These are phyloP conservation scores for Brettanomyces bruxellensis DNA, from an alignment of 805 yeast species.

Conservation along the genomic window DNA sequence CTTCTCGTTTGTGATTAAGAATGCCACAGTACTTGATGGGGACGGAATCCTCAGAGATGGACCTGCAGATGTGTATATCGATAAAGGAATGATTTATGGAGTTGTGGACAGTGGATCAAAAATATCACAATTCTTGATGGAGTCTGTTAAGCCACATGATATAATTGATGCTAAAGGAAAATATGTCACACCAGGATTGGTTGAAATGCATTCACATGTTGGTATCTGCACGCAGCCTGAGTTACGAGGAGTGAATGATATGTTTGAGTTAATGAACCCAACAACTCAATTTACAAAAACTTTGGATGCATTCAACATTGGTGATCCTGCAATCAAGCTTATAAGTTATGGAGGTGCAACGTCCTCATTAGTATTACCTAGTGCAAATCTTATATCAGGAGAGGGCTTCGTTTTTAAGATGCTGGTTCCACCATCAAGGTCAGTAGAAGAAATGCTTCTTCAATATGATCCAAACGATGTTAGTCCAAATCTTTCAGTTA, in stretches of 20 bases:
- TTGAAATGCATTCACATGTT: slow-evolving; percentile 2
- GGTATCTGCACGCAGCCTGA: slow-evolving; percentile 2
- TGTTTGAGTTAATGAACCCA: slow-evolving; percentile 1
- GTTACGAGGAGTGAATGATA: slow-evolving; percentile 1
- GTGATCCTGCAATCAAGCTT: slow-evolving; percentile 1
- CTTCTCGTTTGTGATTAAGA: not conserved
- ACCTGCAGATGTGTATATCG: not conserved
- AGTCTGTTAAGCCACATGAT: not conserved
- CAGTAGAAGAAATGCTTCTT: slow-evolving; percentile 1
- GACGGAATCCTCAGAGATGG: not conserved
- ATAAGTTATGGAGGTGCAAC: slow-evolving; percentile 2
- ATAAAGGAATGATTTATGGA: not conserved
- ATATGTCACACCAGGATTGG: slow-evolving; percentile 1
- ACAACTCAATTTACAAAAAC: slow-evolving; percentile 1
- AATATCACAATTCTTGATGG: not conserved
- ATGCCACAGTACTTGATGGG: not conserved
- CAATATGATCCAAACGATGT: not conserved
- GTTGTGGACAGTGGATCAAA: not conserved
- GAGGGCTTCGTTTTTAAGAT: slow-evolving; percentile 1
- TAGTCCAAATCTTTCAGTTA: not conserved
- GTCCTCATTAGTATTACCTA: not conserved
- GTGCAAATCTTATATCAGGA: slow-evolving; percentile 1
- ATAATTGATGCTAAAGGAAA: not conserved
- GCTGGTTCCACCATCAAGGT: slow-evolving; percentile 2
- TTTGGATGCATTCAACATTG: slow-evolving; percentile 1